A percentile compares a stretch with the other conserved stretches of the same genome.
Evolutionary conservation across 2,329 filamentous ascomycete species (phyloP).

Genomic region (Dactylellina leptospora): DNA sequence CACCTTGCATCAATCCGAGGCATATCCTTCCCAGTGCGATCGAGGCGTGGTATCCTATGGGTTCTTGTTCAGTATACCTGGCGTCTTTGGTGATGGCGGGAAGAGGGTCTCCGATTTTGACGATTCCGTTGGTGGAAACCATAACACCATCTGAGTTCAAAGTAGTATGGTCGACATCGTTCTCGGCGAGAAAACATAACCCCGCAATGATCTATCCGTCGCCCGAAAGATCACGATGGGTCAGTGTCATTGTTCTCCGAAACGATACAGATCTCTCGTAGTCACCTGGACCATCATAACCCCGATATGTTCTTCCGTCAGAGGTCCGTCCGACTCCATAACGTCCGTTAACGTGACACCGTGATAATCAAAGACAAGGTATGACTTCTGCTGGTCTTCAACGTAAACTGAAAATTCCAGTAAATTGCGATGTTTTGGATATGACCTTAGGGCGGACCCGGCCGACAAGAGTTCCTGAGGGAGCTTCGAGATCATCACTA

Average conservation of each 20-base stretch:
- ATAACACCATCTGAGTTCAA: not conserved
- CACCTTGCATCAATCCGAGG: not conserved
- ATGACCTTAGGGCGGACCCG: not conserved
- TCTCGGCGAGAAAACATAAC: not conserved
- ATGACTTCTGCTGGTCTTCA: not conserved
- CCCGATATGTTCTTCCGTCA: not conserved
- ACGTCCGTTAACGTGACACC: not conserved
- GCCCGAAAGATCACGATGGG: not conserved
- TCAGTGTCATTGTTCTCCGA: not conserved
- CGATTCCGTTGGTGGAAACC: not conserved
- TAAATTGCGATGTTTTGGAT: not conserved
- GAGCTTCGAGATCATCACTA: not conserved
- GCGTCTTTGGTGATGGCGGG: not conserved
- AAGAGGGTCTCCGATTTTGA: not conserved
- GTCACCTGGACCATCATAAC: not conserved
- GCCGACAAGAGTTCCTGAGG: not conserved
- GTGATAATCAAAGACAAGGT: not conserved
- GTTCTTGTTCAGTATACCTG: not conserved
- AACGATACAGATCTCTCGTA: not conserved
- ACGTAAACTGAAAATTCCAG: not conserved
- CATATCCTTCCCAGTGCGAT: not conserved
- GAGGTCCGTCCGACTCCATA: not conserved
- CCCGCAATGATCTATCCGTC: not conserved
- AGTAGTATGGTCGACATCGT: not conserved
- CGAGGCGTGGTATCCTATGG: not conserved